Conservation (phyloP, 2,329 filamentous ascomycete species). For the Trichoderma citrinoviride region DNA sequence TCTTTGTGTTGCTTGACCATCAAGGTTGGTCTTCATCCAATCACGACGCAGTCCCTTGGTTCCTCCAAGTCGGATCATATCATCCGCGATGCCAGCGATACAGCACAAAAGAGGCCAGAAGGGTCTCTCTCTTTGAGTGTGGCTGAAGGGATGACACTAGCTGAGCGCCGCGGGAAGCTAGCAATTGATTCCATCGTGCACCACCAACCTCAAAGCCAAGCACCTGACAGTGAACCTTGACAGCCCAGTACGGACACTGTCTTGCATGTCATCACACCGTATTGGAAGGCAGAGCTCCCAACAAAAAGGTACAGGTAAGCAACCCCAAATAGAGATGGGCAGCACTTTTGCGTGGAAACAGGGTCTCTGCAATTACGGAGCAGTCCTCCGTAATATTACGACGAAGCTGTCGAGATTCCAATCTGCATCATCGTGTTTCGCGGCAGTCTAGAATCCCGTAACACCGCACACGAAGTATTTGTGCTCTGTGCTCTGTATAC, state of each 20-base stretch:
- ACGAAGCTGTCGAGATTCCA: not conserved
- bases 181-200: not conserved
- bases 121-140: not conserved
- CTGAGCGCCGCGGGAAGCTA: constrained; percentile 3
- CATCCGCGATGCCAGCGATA: not conserved
- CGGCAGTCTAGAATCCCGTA: no score
- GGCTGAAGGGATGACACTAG: constrained; percentile 5
- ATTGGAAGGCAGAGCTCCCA: no score
- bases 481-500: not conserved
- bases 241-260: constrained; percentile 3
- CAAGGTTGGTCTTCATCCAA: not conserved
- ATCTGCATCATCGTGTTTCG: not conserved
- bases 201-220: not conserved
- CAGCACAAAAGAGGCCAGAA: constrained; percentile 3
- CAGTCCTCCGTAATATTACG: not conserved
- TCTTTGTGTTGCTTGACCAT: not conserved
- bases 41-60: not conserved
- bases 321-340: constrained; percentile 6
- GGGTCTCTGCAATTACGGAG: constrained; percentile 5
- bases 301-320: not conserved
- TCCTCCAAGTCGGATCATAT: not conserved
- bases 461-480: not conserved
- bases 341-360: not conserved
- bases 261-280: no score
- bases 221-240: not conserved